These are phyloP conservation scores for Lentinula detonsa DNA, from an alignment of 768 basidiomycete genomes.

Conservation along the genomic window DNA sequence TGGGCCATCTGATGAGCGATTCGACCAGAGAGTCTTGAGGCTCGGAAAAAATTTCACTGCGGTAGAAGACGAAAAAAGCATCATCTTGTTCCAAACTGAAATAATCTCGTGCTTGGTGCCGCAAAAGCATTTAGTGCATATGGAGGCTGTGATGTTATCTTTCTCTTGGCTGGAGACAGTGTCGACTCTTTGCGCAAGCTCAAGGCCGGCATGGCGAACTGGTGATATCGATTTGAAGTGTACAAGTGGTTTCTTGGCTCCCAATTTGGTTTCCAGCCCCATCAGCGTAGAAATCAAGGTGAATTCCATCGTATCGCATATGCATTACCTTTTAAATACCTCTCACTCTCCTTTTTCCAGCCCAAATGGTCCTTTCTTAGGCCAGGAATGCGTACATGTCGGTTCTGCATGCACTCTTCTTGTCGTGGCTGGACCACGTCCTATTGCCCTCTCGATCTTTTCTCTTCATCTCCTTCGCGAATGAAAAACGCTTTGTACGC, in stretches of 20 bases:
- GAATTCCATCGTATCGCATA: background rate
- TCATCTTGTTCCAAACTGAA: conserved; percentile 45
- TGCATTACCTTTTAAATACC: background rate
- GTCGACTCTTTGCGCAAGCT: conserved; percentile 32
- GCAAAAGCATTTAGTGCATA: conserved; percentile 46
- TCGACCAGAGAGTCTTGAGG: conserved; percentile 66
- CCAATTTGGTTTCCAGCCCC: conserved; percentile 63
- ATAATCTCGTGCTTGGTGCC: conserved; percentile 68
- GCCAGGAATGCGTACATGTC: conserved; percentile 58
- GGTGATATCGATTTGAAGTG: conserved; percentile 47
- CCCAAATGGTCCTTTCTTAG: conserved; percentile 95
- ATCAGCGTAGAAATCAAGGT: conserved; percentile 93
- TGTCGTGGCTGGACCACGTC: conserved; percentile 23
- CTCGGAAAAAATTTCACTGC: conserved; percentile 50
- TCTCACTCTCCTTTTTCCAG: conserved; percentile 30
- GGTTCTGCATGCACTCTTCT: conserved; percentile 82
- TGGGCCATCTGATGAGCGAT: conserved; percentile 45
- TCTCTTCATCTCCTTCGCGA: conserved; percentile 61
- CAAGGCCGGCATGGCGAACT: conserved; percentile 54
- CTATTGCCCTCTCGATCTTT: conserved; percentile 92
- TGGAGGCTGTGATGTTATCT: conserved; percentile 42
- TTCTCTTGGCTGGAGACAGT: conserved; percentile 60
- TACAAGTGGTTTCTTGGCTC: conserved; percentile 64
- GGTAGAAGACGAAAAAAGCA: conserved; percentile 27
- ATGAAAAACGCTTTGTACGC: conserved; percentile 55